Base-by-base conservation (phyloP, 2,329 filamentous ascomycete genomes). In the Ceratocystis variospora region DNA sequence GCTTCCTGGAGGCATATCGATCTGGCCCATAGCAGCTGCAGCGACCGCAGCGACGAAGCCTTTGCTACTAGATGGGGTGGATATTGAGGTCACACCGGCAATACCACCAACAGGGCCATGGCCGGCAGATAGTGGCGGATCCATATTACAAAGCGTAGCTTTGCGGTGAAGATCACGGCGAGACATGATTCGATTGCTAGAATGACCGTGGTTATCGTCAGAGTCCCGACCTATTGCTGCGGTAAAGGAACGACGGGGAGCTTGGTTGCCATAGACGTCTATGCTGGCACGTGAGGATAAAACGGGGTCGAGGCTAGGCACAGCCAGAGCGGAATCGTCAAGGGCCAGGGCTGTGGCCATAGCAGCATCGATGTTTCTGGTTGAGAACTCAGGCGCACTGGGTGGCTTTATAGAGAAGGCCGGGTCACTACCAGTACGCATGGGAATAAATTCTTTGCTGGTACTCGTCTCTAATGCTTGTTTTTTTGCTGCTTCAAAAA, bases 401-500 rank as follows among this genome's bases (percentile, higher is more conserved):
- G 94, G 90, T 7, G 91, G 88, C 2, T 89, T 94, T 70, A 99
- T 95, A 5, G 92, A 88, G 76, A 97, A 99, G 12, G 94, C 94
- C 64, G 92, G 85, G 71, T 87, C 87, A 61, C 81, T 72, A 28
- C 79, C 78, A 28, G 81, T 80, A 4, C 79, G 76, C 3, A 81
- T 73, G 1, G 77, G 74, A 25, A 75, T 76, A 66, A 74, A 78
- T 62, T 79, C 79, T 63, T 80, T 77, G 41, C 79, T 80, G 70
- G 85, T 82, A 71, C 79, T 87, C 17, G 81, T 87, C 73, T 97
- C 90, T 61, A 99, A 83, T 0, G 93, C 93, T 73, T 88, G 90
- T 71, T 92, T 90, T 77, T 99, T 99, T 64, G 93, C 92, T 17
- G 92, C 84, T 71, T 99, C 93, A 71, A 99, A 96, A 0, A 93